Conservation (phyloP, 2,329 filamentous ascomycete genomes). For the Nothopassalora personata region DNA sequence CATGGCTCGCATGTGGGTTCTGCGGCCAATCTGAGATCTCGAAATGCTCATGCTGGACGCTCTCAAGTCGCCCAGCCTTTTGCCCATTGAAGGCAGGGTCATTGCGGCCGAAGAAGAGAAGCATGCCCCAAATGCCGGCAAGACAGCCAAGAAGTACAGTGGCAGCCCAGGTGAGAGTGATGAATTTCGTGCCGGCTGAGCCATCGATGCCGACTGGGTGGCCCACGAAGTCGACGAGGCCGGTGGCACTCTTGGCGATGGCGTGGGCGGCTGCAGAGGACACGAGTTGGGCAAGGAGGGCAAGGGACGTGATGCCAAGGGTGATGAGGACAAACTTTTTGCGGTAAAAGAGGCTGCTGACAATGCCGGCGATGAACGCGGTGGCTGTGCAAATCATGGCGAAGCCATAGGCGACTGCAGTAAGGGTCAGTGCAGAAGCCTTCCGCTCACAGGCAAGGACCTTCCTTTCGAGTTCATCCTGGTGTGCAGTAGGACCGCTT, state of each 20-base stretch:
- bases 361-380: background rate
- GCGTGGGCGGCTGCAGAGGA: background rate
- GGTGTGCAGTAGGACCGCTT: background rate
- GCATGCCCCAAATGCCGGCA: background rate
- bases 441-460: background rate
- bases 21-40: background rate
- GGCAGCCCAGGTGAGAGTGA: background rate
- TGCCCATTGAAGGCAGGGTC: background rate
- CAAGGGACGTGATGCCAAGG: background rate
- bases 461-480: background rate
- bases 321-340: background rate
- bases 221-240: constrained; percentile 1
- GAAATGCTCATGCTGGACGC: background rate
- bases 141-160: background rate
- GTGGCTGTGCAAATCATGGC: background rate
- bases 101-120: background rate
- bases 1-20: background rate
- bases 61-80: background rate
- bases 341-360: background rate
- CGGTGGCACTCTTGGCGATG: background rate
- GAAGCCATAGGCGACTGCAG: background rate
- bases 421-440: background rate
- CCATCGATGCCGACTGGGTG: background rate
- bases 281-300: background rate
- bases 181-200: background rate